These are phyloP conservation scores for Bondarzewia mesenterica DNA, from an alignment of 1,284 basidiomycete species.

Conservation along the genomic window DNA sequence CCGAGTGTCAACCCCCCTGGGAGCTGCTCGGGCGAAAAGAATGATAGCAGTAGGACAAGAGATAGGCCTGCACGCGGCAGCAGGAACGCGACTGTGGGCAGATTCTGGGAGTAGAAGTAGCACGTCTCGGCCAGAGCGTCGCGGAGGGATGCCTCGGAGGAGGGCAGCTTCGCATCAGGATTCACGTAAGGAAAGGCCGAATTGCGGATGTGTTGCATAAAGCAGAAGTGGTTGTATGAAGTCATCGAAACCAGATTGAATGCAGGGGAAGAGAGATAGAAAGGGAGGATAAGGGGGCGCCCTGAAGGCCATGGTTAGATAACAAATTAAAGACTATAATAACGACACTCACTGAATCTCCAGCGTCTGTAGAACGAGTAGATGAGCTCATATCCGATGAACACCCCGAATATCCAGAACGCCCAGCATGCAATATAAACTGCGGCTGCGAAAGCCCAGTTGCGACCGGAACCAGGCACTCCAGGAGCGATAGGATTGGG, in stretches of 20 bases:
- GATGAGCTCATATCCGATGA: conserved; percentile 70
- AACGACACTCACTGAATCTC: conserved; percentile 66
- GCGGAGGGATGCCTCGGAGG: conserved; percentile 39
- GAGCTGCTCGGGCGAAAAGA: conserved; percentile 36
- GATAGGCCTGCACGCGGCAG: conserved; percentile 74
- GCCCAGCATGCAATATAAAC: conserved; percentile 75
- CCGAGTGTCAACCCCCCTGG: conserved; percentile 38
- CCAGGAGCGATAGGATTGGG: conserved; percentile 61
- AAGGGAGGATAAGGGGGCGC: conserved; percentile 71
- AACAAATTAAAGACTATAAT: conserved; percentile 3
- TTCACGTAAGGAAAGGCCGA: conserved; percentile 48
- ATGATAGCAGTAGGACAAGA: conserved; percentile 61
- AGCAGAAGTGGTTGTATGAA: conserved; percentile 77
- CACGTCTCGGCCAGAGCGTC: conserved; percentile 72
- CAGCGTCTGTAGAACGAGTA: conserved; percentile 77
- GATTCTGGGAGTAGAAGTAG: conserved; percentile 73
- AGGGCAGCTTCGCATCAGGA: conserved; percentile 43
- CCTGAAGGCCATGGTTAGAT: conserved; percentile 33
- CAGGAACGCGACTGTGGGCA: conserved; percentile 67
- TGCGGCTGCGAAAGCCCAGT: conserved; percentile 71
- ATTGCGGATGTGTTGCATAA: conserved; percentile 68
- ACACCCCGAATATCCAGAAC: conserved; percentile 68
- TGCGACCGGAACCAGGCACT: conserved; percentile 58
- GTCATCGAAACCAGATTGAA: conserved; percentile 66
- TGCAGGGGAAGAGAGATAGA: conserved; percentile 74